phyloP scores from a whole-genome alignment of 495 filamentous ascomycete genomes.

The Chaetomidium leptoderma region DNA sequence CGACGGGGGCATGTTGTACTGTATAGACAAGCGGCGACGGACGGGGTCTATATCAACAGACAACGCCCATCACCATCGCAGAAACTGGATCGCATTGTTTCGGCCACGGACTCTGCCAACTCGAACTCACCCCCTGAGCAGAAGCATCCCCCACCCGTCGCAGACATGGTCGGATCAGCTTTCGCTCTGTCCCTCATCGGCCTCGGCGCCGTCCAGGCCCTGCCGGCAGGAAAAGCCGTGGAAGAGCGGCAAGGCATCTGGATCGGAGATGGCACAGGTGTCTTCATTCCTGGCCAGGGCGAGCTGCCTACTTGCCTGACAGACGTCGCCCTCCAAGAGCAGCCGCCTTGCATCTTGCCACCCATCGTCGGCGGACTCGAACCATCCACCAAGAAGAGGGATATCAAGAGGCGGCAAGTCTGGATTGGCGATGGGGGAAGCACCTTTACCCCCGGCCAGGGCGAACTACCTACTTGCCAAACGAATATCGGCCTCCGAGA shows the following conservation, averaged over 20 bases:
- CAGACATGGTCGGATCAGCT: slow-evolving; percentile 30
- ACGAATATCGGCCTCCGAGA: slow-evolving; percentile 13
- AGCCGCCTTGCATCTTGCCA: slow-evolving; percentile 28
- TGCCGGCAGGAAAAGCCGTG: slow-evolving; percentile 23
- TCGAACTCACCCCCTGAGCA: slow-evolving; percentile 11
- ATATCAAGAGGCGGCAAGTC: too few species aligned
- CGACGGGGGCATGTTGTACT: not conserved
- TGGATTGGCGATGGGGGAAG: slow-evolving; percentile 16
- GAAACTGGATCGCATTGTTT: slow-evolving; percentile 4
- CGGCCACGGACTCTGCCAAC: slow-evolving; percentile 19
- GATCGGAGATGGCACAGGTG: slow-evolving; percentile 15
- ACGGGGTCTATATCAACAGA: slow-evolving; percentile 25
- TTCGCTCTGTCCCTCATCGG: slow-evolving; percentile 31
- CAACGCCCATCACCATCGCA: slow-evolving; percentile 7
- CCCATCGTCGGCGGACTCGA: slow-evolving; percentile 30
- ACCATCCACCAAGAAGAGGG: slow-evolving; percentile 28
- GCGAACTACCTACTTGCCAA: slow-evolving; percentile 18
- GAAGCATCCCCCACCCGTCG: slow-evolving; percentile 3
- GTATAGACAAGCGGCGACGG: not conserved
- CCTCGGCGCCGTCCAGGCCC: slow-evolving; percentile 29
- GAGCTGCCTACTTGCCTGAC: slow-evolving; percentile 16
- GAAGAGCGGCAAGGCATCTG: slow-evolving; percentile 19
- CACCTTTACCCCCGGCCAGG: slow-evolving; percentile 17
- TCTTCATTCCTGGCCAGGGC: slow-evolving; percentile 19
- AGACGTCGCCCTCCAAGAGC: slow-evolving; percentile 15